Conservation (phyloP, 2,329 filamentous ascomycete species). For the Fusarium agapanthi region DNA sequence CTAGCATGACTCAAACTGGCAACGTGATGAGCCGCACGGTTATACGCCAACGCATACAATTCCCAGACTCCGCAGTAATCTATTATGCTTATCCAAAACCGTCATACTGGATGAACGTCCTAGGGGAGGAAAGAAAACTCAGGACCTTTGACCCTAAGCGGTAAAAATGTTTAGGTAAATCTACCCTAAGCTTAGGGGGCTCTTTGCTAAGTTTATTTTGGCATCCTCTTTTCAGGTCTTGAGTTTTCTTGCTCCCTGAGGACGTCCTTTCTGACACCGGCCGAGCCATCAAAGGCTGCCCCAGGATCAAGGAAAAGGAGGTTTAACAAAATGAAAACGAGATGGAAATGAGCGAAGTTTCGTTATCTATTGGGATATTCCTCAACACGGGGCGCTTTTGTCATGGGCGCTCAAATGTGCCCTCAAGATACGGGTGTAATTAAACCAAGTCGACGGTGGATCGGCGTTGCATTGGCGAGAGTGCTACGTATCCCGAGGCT, state of each 20-base stretch:
- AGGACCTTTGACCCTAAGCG: fast-evolving
- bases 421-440: neutral
- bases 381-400: neutral
- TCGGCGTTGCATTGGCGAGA: neutral
- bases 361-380: neutral
- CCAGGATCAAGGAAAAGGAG: neutral
- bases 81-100: neutral
- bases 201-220: too few relatives aligned
- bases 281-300: neutral
- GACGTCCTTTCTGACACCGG: neutral
- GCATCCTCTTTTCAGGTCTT: too few relatives aligned
- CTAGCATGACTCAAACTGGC: neutral
- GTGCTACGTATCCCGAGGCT: neutral
- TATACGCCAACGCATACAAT: neutral
- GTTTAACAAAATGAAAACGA: neutral
- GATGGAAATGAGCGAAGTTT: neutral
- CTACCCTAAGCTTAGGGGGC: too few relatives aligned
- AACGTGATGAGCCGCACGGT: neutral
- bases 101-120: neutral
- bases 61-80: neutral
- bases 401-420: slow-evolving; percentile 15
- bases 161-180: too few relatives aligned
- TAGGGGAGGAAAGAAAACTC: too few relatives aligned
- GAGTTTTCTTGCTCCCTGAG: too few relatives aligned
- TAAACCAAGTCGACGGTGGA: neutral